Evolutionary conservation across 495 filamentous ascomycete species (phyloP).

Genomic region (Physcia stellaris): DNA sequence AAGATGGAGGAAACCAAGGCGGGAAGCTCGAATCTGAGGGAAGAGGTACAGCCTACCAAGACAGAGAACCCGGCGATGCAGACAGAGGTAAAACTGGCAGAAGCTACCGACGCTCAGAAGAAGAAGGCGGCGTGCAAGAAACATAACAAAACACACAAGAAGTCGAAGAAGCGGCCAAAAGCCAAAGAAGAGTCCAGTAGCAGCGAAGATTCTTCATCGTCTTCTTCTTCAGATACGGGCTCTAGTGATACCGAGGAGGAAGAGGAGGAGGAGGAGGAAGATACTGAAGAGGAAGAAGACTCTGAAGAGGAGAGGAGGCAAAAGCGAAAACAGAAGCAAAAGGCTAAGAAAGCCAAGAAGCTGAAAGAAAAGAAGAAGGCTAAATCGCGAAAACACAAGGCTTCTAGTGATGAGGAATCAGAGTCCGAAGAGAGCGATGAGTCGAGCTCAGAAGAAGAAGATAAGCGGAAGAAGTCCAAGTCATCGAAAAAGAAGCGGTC

Average conservation of each 20-base stretch:
- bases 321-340: slow-evolving; percentile 30
- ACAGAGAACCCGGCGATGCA: slow-evolving; percentile 6
- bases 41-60: slow-evolving; percentile 1
- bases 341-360: slow-evolving; percentile 35
- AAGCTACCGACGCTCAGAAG: background rate
- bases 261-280: slow-evolving; percentile 15
- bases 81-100: slow-evolving; percentile 1
- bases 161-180: slow-evolving; percentile 17
- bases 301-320: slow-evolving; percentile 18
- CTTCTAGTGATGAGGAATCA: slow-evolving; percentile 21
- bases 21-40: slow-evolving; percentile 1
- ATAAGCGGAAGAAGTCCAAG: slow-evolving; percentile 24
- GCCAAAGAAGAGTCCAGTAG: slow-evolving; percentile 16
- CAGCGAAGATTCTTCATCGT: slow-evolving; percentile 18
- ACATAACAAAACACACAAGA: slow-evolving; percentile 18
- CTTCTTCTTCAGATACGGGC: slow-evolving; percentile 16
- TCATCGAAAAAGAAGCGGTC: slow-evolving; percentile 12
- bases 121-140: slow-evolving; percentile 28
- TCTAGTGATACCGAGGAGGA: slow-evolving; percentile 18
- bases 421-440: slow-evolving; percentile 25
- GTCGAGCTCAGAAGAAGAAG: slow-evolving; percentile 18
- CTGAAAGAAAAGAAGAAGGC: slow-evolving; percentile 27
- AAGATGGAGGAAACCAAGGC: slow-evolving; percentile 5
- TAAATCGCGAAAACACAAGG: slow-evolving; percentile 25
- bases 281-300: slow-evolving; percentile 25